These are phyloP conservation scores for Nissolia schottii DNA, from an alignment of 306 rosid genomes.

Conservation along the genomic window DNA sequence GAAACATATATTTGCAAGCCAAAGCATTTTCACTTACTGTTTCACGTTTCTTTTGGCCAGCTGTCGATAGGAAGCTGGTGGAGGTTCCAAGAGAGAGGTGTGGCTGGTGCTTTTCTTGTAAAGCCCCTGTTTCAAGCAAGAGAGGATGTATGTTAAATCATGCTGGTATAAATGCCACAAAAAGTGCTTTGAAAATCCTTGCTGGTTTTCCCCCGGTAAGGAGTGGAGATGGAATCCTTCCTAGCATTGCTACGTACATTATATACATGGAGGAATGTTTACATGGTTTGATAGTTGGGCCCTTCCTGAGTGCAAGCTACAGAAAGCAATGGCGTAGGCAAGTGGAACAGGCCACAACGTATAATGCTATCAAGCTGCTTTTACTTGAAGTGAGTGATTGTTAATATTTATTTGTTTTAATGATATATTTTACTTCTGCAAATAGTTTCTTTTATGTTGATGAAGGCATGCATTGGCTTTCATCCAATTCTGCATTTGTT, in stretches of 20 bases:
- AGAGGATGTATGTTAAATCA: slow-evolving; percentile 98
- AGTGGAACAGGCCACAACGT: slow-evolving; percentile 62
- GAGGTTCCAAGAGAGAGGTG: slow-evolving; percentile 99
- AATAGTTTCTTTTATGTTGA: neutral
- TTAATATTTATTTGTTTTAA: neutral
- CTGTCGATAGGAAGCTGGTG: slow-evolving; percentile 82
- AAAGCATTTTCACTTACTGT: slow-evolving; percentile 81
- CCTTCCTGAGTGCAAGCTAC: slow-evolving; percentile 56
- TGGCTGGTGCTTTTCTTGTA: slow-evolving; percentile 98
- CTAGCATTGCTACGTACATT: slow-evolving; percentile 73
- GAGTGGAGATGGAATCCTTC: slow-evolving; percentile 74
- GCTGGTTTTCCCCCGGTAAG: slow-evolving; percentile 54
- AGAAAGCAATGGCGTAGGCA: slow-evolving; percentile 68
- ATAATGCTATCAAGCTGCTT: slow-evolving; percentile 51
- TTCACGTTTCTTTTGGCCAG: slow-evolving; percentile 97
- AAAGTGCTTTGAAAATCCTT: slow-evolving; percentile 75
- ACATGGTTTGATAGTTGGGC: slow-evolving; percentile 73
- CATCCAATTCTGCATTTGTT: slow-evolving; percentile 15
- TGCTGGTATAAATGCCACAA: slow-evolving; percentile 78
- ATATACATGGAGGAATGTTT: slow-evolving; percentile 78
- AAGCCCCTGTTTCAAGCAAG: slow-evolving; percentile 73
- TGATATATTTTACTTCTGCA: slow-evolving; percentile 3
- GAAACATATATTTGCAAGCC: slow-evolving; percentile 59
- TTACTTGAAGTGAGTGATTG: slow-evolving; percentile 70
- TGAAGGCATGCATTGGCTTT: neutral